phyloP scores from a whole-genome alignment of 768 basidiomycete species.

The Paxillus rubicundulus region DNA sequence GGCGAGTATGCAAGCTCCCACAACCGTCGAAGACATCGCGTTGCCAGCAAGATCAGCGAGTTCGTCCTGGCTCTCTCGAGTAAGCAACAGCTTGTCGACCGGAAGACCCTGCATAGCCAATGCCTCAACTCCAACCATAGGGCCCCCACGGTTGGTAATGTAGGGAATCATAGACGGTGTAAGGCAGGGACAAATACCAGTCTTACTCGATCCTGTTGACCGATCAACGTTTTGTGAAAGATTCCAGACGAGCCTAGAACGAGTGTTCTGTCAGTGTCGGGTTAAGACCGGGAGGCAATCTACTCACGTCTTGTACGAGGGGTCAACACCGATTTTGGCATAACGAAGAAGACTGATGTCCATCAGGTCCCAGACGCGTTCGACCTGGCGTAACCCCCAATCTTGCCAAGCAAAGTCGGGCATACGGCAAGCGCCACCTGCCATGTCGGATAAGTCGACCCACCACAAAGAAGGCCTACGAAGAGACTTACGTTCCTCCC shows the following conservation, averaged over 20 bases:
- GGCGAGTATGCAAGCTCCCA: conserved; percentile 84
- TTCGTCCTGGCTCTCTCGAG: conserved; percentile 91
- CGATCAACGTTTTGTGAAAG: conserved; percentile 96
- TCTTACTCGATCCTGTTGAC: conserved; percentile 73
- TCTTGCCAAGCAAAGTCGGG: conserved; percentile 92
- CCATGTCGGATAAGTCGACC: neutral
- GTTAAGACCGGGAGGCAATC: neutral
- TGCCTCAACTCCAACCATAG: conserved; percentile 92
- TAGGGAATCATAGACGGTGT: conserved; percentile 98
- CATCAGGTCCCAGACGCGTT: conserved; percentile 94
- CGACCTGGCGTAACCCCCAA: conserved; percentile 91
- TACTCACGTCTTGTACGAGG: conserved; percentile 83
- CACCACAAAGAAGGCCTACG: neutral
- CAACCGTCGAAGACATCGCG: conserved; percentile 97
- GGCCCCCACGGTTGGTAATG: conserved; percentile 92
- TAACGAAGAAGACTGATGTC: conserved; percentile 86
- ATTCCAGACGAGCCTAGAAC: conserved; percentile 83
- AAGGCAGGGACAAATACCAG: conserved; percentile 88
- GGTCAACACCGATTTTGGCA: conserved; percentile 77
- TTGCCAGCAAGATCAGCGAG: conserved; percentile 94
- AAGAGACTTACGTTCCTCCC: conserved; percentile 75
- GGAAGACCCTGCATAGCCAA: conserved; percentile 93
- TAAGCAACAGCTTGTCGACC: conserved; percentile 85
- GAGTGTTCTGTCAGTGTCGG: conserved; percentile 2
- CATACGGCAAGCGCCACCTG: conserved; percentile 80